These are phyloP conservation scores for Asterionellopsis glacialis DNA, from an alignment of 108 stramenopile genomes.

Conservation along the genomic window DNA sequence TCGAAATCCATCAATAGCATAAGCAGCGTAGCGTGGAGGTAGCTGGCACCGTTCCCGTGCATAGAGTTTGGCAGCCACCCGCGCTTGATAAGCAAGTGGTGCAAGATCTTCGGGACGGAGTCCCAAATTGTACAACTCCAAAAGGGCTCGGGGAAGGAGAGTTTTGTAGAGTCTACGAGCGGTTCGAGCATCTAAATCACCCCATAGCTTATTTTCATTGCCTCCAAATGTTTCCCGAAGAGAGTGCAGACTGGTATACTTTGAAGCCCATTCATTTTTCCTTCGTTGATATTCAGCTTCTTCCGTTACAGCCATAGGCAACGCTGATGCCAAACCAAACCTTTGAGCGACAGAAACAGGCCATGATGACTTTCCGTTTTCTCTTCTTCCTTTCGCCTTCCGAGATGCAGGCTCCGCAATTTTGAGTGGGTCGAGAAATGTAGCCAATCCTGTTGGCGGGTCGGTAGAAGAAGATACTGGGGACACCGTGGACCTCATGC, in stretches of 20 bases:
- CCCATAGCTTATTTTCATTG: conserved; percentile 83
- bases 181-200: conserved; percentile 71
- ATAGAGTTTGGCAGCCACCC: conserved; percentile 91
- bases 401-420: too few species aligned
- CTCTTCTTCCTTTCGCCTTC: too few species aligned
- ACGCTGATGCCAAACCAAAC: too few species aligned
- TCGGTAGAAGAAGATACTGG: too few species aligned
- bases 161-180: conserved; percentile 80
- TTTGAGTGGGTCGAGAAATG: too few species aligned
- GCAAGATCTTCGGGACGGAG: conserved; percentile 76
- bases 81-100: conserved; percentile 85
- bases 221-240: conserved; percentile 71
- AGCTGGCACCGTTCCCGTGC: conserved; percentile 83
- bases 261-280: conserved; percentile 68
- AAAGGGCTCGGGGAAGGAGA: conserved; percentile 70
- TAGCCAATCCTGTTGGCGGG: too few species aligned
- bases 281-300: conserved; percentile 56
- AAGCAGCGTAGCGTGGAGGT: conserved; percentile 76
- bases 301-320: not conserved
- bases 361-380: too few species aligned
- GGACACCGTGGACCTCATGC: too few species aligned
- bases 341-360: too few species aligned
- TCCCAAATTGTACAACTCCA: conserved; percentile 55
- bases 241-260: conserved; percentile 68
- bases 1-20: conserved; percentile 87